These are phyloP conservation scores for Penicillium crustosum DNA, from an alignment of 2,329 filamentous ascomycete genomes.

Conservation along the genomic window DNA sequence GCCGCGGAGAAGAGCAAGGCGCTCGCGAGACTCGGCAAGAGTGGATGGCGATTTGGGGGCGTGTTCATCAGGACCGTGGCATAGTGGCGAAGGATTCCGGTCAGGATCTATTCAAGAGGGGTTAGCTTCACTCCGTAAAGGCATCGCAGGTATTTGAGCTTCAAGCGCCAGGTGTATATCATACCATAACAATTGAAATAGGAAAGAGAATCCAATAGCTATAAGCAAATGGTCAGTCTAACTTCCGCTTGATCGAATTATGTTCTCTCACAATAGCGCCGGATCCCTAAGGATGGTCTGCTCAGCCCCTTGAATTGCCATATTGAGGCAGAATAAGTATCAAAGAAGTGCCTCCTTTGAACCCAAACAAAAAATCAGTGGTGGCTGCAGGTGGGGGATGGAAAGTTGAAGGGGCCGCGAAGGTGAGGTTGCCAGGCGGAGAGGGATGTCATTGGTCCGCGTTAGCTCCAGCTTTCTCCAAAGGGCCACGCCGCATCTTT, in stretches of 20 bases:
- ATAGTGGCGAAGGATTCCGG: conserved; percentile 94
- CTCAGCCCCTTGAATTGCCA: conserved; percentile 75
- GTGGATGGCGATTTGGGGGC: conserved; percentile 71
- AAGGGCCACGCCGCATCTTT: conserved; percentile 41
- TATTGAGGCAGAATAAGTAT: conserved; percentile 43
- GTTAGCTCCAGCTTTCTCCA: conserved; percentile 28
- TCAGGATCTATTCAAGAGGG: conserved; percentile 65
- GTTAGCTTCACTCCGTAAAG: neutral
- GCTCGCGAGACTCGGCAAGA: conserved; percentile 67
- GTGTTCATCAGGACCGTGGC: conserved; percentile 86
- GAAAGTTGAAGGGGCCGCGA: conserved; percentile 15
- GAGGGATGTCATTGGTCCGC: conserved; percentile 25
- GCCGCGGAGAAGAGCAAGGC: conserved; percentile 78
- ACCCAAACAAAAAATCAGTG: neutral
- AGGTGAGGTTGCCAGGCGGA: conserved; percentile 20
- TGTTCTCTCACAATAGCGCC: conserved; percentile 77
- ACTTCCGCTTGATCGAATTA: conserved; percentile 6
- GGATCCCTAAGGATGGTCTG: conserved; percentile 99
- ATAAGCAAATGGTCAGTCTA: conserved; percentile 18
- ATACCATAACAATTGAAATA: conserved; percentile 94
- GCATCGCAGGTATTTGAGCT: neutral
- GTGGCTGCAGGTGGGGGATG: conserved; percentile 16
- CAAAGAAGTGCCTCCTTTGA: neutral
- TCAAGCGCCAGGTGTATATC: neutral
- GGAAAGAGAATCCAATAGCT: conserved; percentile 99